Evolutionary conservation across 495 filamentous ascomycete genomes (phyloP).

Genomic region (Oidiodendron maius): DNA sequence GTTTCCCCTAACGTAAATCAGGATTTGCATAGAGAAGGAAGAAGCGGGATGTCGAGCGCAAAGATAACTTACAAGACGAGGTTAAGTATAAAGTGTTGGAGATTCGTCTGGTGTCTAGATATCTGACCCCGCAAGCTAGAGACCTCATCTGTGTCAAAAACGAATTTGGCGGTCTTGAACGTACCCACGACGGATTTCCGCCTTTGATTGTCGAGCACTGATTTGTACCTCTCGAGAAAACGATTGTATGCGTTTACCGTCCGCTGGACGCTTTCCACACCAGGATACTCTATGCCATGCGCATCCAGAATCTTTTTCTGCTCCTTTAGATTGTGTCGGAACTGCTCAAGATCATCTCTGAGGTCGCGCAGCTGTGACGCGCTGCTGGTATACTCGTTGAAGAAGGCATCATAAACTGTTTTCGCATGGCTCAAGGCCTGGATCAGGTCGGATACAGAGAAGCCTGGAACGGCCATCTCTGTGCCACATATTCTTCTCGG

Average conservation of each 20-base stretch:
- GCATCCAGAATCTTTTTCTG: neutral
- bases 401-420: slow-evolving; percentile 5
- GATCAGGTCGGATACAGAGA: slow-evolving; percentile 5
- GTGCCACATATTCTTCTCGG: neutral
- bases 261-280: neutral
- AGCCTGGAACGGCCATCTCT: slow-evolving; percentile 13
- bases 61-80: slow-evolving; percentile 3
- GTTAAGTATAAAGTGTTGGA: slow-evolving; percentile 3
- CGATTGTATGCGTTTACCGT: neutral
- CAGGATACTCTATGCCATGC: neutral
- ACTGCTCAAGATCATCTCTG: slow-evolving; percentile 1
- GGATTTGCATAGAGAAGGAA: too few species aligned
- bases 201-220: neutral
- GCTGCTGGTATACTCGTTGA: slow-evolving; percentile 1
- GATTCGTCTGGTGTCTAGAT: neutral
- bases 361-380: slow-evolving; percentile 1
- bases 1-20: neutral
- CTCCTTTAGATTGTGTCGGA: neutral
- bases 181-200: neutral
- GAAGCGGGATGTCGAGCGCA: too few species aligned
- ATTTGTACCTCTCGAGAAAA: slow-evolving; percentile 4
- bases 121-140: neutral
- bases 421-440: neutral
- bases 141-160: neutral
- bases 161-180: slow-evolving; percentile 3